These are phyloP conservation scores for Blastocystis hominis DNA, from an alignment of 352 stramenopile species.

Conservation along the genomic window DNA sequence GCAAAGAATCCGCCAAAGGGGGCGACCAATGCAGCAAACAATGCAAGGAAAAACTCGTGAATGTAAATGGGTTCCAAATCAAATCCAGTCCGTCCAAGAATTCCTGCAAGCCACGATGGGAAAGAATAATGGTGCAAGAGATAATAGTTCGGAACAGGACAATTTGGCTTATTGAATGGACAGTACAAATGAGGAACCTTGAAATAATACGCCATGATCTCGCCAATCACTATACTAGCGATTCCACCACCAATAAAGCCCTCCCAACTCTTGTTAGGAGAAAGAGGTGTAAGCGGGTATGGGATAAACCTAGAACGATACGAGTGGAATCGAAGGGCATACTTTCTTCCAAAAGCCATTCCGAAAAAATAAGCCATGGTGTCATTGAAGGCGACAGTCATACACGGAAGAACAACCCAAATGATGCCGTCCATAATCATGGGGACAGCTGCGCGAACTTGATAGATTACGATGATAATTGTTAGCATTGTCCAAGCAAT, in stretches of 20 bases:
- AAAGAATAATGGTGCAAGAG: conserved; percentile 23
- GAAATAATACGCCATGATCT: conserved; percentile 61
- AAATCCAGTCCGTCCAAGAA: conserved; percentile 62
- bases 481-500: conserved; percentile 80
- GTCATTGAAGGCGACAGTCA: conserved; percentile 70
- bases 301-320: conserved; percentile 75
- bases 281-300: conserved; percentile 76
- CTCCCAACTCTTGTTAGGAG: conserved; percentile 98
- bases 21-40: conserved; percentile 91
- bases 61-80: conserved; percentile 71
- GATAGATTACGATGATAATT: conserved; percentile 75
- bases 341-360: conserved; percentile 71
- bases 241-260: conserved; percentile 90
- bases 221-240: conserved; percentile 82
- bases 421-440: conserved; percentile 67
- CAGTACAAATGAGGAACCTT: conserved; percentile 61
- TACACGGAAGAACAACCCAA: conserved; percentile 69
- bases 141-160: conserved; percentile 44
- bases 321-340: background rate
- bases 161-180: background rate
- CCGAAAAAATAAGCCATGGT: conserved; percentile 72
- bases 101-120: conserved; percentile 54
- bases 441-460: conserved; percentile 67
- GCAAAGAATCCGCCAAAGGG: conserved; percentile 97
- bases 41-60: conserved; percentile 86